These are phyloP conservation scores for Plantago major DNA, from an alignment of 257 asterid species.

Conservation along the genomic window DNA sequence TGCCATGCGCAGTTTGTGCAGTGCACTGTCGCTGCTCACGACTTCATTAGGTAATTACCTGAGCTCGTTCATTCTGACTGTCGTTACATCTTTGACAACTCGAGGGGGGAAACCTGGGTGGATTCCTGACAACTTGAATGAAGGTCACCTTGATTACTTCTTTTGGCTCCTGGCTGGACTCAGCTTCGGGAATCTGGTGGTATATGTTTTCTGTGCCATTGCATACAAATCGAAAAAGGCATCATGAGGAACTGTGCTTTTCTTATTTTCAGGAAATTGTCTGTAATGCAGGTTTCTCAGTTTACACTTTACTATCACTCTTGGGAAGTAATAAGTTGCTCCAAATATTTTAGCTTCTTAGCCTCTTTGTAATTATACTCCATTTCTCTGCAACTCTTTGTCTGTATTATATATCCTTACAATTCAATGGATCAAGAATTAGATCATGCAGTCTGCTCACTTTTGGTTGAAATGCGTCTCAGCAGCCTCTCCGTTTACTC, in stretches of 20 bases:
- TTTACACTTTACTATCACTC: too few species aligned
- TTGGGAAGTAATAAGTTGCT: too few species aligned
- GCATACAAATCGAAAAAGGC: constrained; percentile 68
- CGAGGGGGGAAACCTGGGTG: constrained; percentile 68
- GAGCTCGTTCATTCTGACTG: constrained; percentile 71
- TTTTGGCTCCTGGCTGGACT: constrained; percentile 84
- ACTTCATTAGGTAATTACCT: constrained; percentile 66
- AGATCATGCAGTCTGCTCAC: too few species aligned
- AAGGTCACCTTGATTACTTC: constrained; percentile 81
- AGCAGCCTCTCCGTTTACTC: too few species aligned
- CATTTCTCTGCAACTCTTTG: too few species aligned
- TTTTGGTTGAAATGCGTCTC: too few species aligned
- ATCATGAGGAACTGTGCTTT: constrained; percentile 24
- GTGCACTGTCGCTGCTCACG: constrained; percentile 66
- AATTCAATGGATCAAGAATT: too few species aligned
- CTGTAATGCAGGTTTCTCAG: neutral
- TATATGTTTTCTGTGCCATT: constrained; percentile 61
- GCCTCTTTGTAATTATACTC: too few species aligned
- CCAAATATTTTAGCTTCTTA: too few species aligned
- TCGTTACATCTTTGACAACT: constrained; percentile 63
- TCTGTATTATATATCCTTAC: too few species aligned
- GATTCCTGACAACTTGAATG: constrained; percentile 84
- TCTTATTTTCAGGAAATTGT: constrained; percentile 6
- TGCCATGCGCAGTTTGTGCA: constrained; percentile 93
- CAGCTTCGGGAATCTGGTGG: constrained; percentile 62